phyloP scores from a whole-genome alignment of 192 early-diverging fungal genomes.

The Oehlia diaphana region DNA sequence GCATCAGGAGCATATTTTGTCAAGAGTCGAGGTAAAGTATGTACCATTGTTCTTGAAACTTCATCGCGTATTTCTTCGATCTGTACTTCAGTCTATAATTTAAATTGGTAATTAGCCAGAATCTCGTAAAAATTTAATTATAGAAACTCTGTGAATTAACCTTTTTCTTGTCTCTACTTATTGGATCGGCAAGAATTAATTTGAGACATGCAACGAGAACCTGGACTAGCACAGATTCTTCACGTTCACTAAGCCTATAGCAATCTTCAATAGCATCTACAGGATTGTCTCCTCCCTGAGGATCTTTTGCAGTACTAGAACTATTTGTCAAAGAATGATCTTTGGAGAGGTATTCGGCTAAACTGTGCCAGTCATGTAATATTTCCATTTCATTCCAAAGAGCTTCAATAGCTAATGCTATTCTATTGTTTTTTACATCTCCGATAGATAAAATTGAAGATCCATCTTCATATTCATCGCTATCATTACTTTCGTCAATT shows the following conservation, averaged over 20 bases:
- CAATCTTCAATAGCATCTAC: slow-evolving; percentile 31
- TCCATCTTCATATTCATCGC: slow-evolving; percentile 16
- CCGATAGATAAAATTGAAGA: slow-evolving; percentile 32
- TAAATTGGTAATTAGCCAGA: neutral
- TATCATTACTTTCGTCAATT: neutral
- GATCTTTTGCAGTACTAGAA: neutral
- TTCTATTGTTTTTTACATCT: slow-evolving; percentile 40
- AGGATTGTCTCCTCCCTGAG: neutral
- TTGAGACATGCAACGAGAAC: slow-evolving; percentile 47
- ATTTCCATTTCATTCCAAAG: slow-evolving; percentile 40
- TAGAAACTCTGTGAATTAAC: neutral
- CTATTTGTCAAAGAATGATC: slow-evolving; percentile 32
- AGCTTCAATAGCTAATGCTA: slow-evolving; percentile 42
- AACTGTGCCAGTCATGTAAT: slow-evolving; percentile 49
- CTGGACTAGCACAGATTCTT: slow-evolving; percentile 57
- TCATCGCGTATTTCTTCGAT: slow-evolving; percentile 42
- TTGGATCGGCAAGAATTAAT: slow-evolving; percentile 32
- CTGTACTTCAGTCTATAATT: slow-evolving; percentile 34
- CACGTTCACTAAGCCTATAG: slow-evolving; percentile 48
- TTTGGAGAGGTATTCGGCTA: slow-evolving; percentile 51
- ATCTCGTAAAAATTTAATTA: neutral
- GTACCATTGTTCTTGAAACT: slow-evolving; percentile 44
- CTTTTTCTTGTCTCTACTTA: slow-evolving; percentile 40
- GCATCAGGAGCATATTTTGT: slow-evolving; percentile 49
- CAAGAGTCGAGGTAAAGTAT: slow-evolving; percentile 43